Evolutionary conservation across 2,329 filamentous ascomycete genomes (phyloP).

Genomic region (Colletotrichum theobromicola): DNA sequence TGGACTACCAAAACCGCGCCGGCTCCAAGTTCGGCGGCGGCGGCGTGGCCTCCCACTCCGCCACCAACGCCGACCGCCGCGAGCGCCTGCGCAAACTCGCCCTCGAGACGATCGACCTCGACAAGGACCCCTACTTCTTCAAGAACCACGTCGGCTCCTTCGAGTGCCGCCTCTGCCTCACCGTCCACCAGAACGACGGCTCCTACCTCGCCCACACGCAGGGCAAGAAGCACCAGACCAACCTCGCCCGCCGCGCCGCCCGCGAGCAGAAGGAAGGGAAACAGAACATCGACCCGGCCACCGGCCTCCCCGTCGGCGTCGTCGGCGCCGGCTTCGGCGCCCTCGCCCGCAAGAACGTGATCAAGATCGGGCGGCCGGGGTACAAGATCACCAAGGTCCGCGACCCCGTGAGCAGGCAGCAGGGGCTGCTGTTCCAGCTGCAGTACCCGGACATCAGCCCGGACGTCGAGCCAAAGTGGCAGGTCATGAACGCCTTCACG

Average conservation of each 20-base stretch:
- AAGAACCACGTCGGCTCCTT: conserved; percentile 99
- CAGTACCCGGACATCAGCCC: conserved; percentile 90
- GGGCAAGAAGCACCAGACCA: conserved; percentile 98
- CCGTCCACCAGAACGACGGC: conserved; percentile 98
- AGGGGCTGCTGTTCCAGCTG: conserved; percentile 93
- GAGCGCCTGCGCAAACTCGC: conserved; percentile 98
- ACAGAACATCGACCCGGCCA: conserved; percentile 69
- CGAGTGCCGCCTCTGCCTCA: conserved; percentile 95
- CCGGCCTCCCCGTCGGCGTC: conserved; percentile 75
- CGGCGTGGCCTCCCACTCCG: conserved; percentile 90
- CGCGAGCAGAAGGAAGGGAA: conserved; percentile 91
- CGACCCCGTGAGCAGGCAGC: conserved; percentile 86
- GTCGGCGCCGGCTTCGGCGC: conserved; percentile 69
- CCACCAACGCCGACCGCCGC: conserved; percentile 94
- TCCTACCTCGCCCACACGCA: conserved; percentile 99
- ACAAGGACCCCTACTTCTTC: conserved; percentile 99
- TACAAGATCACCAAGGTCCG: conserved; percentile 98
- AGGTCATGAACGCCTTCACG: conserved; percentile 98
- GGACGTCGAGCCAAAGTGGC: conserved; percentile 79
- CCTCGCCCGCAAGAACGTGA: conserved; percentile 76
- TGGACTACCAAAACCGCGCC: conserved; percentile 88
- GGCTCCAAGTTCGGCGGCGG: conserved; percentile 98
- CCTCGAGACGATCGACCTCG: conserved; percentile 97
- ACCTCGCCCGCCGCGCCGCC: conserved; percentile 93
- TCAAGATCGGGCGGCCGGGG: conserved; percentile 95